Conservation (phyloP, 208 protist genomes). For the Acanthamoeba culbertsoni region DNA sequence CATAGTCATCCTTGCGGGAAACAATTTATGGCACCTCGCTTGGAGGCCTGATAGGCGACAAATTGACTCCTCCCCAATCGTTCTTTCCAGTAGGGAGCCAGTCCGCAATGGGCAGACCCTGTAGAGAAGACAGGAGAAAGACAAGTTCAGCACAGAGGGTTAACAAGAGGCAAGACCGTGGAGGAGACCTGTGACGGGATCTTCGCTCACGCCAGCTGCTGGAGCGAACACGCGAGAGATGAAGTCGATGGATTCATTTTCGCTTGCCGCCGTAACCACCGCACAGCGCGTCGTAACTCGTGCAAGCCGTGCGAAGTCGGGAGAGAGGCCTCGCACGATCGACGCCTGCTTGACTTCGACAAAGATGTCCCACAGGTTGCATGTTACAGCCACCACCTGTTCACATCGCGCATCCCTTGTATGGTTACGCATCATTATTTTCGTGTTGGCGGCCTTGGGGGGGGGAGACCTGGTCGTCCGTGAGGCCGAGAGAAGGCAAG, state of each 20-base stretch:
- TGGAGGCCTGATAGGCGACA: background rate
- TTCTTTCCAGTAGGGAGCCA: background rate
- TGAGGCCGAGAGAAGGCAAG: background rate
- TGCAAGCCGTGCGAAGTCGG: background rate
- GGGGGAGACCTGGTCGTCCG: background rate
- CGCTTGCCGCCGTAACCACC: background rate
- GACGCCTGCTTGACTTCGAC: background rate
- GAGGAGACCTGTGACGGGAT: constrained; percentile 24
- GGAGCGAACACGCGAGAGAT: constrained; percentile 12
- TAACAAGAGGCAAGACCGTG: background rate
- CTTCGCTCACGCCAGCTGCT: constrained; percentile 20
- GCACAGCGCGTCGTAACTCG: background rate
- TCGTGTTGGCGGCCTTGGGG: no score
- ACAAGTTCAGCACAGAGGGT: background rate
- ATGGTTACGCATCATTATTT: background rate
- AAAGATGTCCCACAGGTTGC: background rate
- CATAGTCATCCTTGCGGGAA: background rate
- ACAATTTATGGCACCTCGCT: background rate
- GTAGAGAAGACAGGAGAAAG: no score
- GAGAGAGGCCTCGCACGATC: background rate
- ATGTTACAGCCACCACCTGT: background rate
- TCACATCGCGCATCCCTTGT: background rate
- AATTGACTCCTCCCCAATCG: background rate
- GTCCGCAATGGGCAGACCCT: background rate
- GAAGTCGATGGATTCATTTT: background rate